A percentile compares a stretch with the other conserved stretches of the same genome.
phyloP scores from a whole-genome alignment of 345 rosid species.

The Salix udensis region DNA sequence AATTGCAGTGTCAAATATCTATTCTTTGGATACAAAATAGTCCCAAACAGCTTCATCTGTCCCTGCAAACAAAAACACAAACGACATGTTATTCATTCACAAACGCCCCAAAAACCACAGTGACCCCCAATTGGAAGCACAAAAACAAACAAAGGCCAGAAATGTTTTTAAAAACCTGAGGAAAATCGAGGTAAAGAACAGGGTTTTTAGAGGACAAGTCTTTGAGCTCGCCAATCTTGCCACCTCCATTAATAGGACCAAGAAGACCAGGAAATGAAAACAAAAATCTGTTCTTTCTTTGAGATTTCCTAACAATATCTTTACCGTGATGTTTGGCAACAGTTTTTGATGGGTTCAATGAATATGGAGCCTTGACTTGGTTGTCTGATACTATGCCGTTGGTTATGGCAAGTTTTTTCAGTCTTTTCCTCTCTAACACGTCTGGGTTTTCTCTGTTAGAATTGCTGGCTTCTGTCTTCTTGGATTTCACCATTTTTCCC shows the following conservation, averaged over 20 bases:
- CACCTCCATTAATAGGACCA: constrained; percentile 54
- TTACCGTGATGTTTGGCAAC: constrained; percentile 71
- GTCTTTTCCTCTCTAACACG: constrained; percentile 40
- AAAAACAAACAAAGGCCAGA: background rate
- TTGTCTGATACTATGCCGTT: constrained; percentile 45
- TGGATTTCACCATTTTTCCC: constrained; percentile 23
- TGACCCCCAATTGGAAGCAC: background rate
- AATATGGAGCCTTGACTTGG: constrained; percentile 29
- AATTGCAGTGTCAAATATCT: constrained; percentile 61
- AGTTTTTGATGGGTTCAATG: constrained; percentile 50
- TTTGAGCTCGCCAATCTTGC: constrained; percentile 81
- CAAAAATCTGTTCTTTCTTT: constrained; percentile 66
- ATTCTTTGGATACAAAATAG: constrained; percentile 59
- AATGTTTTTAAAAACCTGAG: constrained; percentile 40
- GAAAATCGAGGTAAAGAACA: constrained; percentile 71
- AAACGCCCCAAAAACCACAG: background rate
- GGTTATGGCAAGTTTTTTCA: constrained; percentile 50
- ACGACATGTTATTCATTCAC: background rate
- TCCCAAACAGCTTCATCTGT: constrained; percentile 88
- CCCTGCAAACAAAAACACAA: constrained; percentile 40
- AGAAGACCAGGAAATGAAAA: constrained; percentile 76
- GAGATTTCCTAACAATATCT: constrained; percentile 74
- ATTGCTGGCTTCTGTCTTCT: background rate
- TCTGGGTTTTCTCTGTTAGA: constrained; percentile 31
- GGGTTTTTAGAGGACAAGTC: constrained; percentile 77